phyloP scores from a whole-genome alignment of 179 eudicot genomes.

The Pouteria campechiana region DNA sequence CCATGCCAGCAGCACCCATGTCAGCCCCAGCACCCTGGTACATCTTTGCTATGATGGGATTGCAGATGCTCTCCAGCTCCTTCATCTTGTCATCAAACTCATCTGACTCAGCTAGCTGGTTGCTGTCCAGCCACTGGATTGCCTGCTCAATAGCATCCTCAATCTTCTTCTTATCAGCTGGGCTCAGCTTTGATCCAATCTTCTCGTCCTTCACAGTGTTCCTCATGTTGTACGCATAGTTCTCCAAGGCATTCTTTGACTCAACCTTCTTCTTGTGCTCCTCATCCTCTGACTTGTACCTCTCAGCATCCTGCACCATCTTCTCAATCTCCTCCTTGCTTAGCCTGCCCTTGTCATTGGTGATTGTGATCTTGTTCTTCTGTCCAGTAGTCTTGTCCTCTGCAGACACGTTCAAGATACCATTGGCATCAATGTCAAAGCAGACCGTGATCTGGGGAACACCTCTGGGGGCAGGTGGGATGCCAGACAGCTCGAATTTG shows the following conservation, averaged over 20 bases:
- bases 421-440: conserved; percentile 55
- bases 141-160: conserved; percentile 45
- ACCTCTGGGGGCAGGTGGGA: conserved; percentile 55
- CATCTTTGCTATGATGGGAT: conserved; percentile 43
- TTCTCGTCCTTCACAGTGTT: conserved; percentile 51
- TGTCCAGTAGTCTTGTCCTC: conserved; percentile 52
- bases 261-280: conserved; percentile 54
- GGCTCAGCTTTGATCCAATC: conserved; percentile 22
- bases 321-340: conserved; percentile 56
- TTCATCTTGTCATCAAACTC: conserved; percentile 52
- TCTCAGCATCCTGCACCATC: conserved; percentile 66
- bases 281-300: conserved; percentile 52
- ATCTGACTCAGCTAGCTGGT: conserved; percentile 52
- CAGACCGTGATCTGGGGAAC: conserved; percentile 52
- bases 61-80: conserved; percentile 40
- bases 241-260: conserved; percentile 45
- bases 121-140: conserved; percentile 44
- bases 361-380: conserved; percentile 54
- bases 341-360: conserved; percentile 47
- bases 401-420: conserved; percentile 49
- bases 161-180: conserved; percentile 41
- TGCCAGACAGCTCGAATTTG: conserved; percentile 41
- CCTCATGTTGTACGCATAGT: conserved; percentile 49
- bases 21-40: conserved; percentile 28
- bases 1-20: conserved; percentile 23